Conservation (phyloP, 345 rosid species). For the Lepidium didymum region DNA sequence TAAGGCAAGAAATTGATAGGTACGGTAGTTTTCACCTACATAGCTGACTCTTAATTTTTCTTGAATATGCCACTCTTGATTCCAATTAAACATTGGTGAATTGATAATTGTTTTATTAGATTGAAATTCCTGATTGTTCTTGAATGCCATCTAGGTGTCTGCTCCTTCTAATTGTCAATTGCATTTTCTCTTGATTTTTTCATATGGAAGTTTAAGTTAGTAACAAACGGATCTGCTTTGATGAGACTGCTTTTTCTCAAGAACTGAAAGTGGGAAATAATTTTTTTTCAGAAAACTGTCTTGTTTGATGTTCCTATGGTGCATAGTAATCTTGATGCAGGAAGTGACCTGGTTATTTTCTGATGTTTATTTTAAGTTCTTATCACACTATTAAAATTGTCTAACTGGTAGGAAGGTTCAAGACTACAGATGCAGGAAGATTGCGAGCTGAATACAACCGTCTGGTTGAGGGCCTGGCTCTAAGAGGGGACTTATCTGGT, state of each 20-base stretch:
- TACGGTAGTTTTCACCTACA: conserved; percentile 23
- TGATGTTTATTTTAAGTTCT: conserved; percentile 20
- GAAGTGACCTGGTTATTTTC: conserved; percentile 5
- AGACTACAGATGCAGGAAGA: conserved; percentile 92
- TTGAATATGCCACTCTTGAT: neutral
- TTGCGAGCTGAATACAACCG: conserved; percentile 89
- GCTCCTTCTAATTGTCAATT: neutral
- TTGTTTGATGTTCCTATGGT: neutral
- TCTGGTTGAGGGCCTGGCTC: conserved; percentile 91
- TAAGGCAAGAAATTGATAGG: conserved; percentile 82
- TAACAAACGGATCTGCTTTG: neutral
- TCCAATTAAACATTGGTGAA: neutral
- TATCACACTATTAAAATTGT: conserved; percentile 33
- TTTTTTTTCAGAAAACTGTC: neutral
- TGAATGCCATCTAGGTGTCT: conserved; percentile 4
- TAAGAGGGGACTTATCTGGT: conserved; percentile 82
- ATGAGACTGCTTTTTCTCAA: neutral
- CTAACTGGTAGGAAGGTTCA: conserved; percentile 97
- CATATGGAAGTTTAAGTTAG: neutral
- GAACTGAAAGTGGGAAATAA: neutral
- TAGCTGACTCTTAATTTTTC: neutral
- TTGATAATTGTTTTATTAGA: neutral
- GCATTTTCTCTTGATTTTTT: neutral
- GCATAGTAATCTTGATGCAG: neutral
- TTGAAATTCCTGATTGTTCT: neutral